phyloP scores from a whole-genome alignment of 108 stramenopile genomes.

The Cylindrotheca fusiformis region DNA sequence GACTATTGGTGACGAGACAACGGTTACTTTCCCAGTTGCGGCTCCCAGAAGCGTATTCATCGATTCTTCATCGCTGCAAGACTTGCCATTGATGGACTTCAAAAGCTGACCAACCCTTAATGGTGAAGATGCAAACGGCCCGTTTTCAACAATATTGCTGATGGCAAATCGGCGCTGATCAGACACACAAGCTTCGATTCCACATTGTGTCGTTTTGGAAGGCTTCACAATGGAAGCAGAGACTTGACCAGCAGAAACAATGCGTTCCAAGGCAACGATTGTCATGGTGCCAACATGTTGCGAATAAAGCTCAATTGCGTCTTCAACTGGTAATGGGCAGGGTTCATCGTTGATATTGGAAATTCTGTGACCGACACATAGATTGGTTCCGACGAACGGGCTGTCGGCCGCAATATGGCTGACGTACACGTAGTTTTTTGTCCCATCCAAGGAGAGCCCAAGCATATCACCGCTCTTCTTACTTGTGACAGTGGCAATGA shows the following conservation, averaged over 20 bases:
- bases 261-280: neutral
- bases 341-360: neutral
- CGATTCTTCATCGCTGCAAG: neutral
- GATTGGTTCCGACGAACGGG: neutral
- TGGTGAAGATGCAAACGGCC: slow-evolving; percentile 17
- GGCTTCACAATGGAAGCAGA: neutral
- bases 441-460: neutral
- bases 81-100: slow-evolving; percentile 2
- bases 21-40: neutral
- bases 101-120: slow-evolving; percentile 19
- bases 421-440: neutral
- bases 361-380: neutral
- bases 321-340: neutral
- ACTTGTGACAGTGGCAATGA: neutral
- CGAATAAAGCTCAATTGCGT: neutral
- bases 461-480: neutral
- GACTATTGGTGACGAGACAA: neutral
- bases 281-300: neutral
- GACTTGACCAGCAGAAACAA: neutral
- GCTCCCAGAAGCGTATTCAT: neutral
- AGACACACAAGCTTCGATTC: neutral
- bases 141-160: slow-evolving; percentile 5
- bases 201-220: neutral
- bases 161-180: slow-evolving; percentile 1
- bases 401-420: neutral